These are phyloP conservation scores for Lithospermum erythrorhizon DNA, from an alignment of 257 asterid genomes.

Conservation along the genomic window DNA sequence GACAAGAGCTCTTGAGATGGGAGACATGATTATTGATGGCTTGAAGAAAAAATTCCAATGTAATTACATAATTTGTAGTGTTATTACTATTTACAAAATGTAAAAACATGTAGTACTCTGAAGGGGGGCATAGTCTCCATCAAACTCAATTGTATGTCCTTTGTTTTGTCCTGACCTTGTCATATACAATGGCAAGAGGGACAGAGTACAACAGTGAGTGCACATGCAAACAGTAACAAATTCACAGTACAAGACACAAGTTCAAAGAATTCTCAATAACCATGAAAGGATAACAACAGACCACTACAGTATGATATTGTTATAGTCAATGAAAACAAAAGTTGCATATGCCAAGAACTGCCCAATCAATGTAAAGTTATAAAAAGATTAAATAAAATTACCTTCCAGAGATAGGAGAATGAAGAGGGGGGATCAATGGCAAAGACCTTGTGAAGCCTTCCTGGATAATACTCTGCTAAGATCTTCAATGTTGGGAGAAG, in stretches of 20 bases:
- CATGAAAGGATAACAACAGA: neutral
- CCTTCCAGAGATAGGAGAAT: conserved; percentile 95
- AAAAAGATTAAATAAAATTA: conserved; percentile 7
- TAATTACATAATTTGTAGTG: no score
- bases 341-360: neutral
- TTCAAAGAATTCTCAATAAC: conserved; percentile 1
- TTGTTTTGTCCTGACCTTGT: neutral
- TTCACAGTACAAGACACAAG: neutral
- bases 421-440: conserved; percentile 88
- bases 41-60: no score
- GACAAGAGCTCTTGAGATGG: no score
- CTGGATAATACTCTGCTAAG: conserved; percentile 69
- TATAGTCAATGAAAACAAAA: neutral
- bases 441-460: conserved; percentile 66
- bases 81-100: no score
- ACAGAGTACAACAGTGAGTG: neutral
- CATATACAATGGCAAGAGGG: neutral
- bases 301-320: neutral
- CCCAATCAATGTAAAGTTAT: neutral
- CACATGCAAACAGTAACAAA: neutral
- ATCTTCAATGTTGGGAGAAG: conserved; percentile 64
- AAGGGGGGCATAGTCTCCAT: neutral
- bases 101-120: no score
- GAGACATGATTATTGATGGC: no score
- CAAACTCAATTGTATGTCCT: conserved; percentile 1